Percentiles rank a stretch among this genome's conserved stretches.
phyloP scores from a whole-genome alignment of 768 basidiomycete genomes.

The Tephrocybe sp. region DNA sequence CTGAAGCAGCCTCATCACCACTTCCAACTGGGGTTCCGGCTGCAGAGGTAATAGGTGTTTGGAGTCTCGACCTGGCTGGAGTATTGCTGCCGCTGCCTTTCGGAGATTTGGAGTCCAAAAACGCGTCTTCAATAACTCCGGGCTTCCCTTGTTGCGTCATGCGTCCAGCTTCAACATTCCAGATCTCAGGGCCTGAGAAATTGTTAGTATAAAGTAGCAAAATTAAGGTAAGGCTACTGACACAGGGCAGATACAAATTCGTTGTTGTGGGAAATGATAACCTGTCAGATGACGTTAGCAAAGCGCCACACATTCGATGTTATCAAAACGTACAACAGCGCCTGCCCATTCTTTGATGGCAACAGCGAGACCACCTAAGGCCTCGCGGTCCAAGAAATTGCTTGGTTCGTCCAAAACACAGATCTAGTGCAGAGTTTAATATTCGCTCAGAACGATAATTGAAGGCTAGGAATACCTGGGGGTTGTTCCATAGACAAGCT shows the following conservation, averaged over 20 bases:
- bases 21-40: conserved; percentile 75
- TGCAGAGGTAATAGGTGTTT: conserved; percentile 68
- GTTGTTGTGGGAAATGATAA: conserved; percentile 95
- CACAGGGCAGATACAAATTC: conserved; percentile 84
- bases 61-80: conserved; percentile 64
- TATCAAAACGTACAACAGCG: conserved; percentile 59
- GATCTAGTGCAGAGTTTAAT: conserved; percentile 37
- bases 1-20: conserved; percentile 59
- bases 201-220: conserved; percentile 4
- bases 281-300: conserved; percentile 34
- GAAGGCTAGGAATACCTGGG: conserved; percentile 55
- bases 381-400: conserved; percentile 97
- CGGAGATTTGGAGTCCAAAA: conserved; percentile 66
- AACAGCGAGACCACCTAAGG: conserved; percentile 89
- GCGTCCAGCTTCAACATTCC: conserved; percentile 86
- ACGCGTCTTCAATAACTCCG: conserved; percentile 80
- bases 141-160: conserved; percentile 88
- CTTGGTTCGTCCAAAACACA: conserved; percentile 88
- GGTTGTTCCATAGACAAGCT: conserved; percentile 95
- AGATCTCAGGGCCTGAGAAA: conserved; percentile 79
- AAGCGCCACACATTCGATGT: conserved; percentile 10
- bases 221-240: conserved; percentile 33
- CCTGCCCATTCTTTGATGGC: conserved; percentile 96
- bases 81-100: conserved; percentile 73
- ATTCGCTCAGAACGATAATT: neutral